Evolutionary conservation across 2,329 filamentous ascomycete genomes (phyloP).

Genomic region (Colletotrichum sp.): DNA sequence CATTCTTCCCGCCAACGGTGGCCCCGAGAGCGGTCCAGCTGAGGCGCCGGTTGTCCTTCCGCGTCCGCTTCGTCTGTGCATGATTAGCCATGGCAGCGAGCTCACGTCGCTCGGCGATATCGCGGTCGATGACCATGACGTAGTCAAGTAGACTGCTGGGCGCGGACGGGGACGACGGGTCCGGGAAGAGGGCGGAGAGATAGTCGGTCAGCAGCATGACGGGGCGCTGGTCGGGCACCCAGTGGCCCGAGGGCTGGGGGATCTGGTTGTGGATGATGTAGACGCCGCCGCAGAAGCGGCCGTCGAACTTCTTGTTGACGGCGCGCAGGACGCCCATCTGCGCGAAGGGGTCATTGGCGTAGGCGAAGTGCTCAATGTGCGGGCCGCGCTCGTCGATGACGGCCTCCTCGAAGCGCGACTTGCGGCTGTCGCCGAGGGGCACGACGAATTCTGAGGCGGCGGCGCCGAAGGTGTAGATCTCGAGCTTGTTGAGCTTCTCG

Average conservation of each 20-base stretch:
- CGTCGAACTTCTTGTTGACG: constrained; percentile 37
- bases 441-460: constrained; percentile 40
- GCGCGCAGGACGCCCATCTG: constrained; percentile 40
- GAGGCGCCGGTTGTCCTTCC: constrained; percentile 33
- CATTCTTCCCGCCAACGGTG: constrained; percentile 30
- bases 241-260: constrained; percentile 5
- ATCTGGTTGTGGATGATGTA: constrained; percentile 36
- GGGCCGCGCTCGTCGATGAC: constrained; percentile 23
- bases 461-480: constrained; percentile 50
- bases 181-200: constrained; percentile 39
- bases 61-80: constrained; percentile 25
- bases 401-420: constrained; percentile 23
- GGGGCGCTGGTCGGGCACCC: constrained; percentile 1
- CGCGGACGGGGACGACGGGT: constrained; percentile 24
- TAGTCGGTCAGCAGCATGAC: constrained; percentile 37
- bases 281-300: constrained; percentile 43
- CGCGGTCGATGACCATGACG: constrained; percentile 41
- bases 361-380: constrained; percentile 42
- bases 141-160: constrained; percentile 32
- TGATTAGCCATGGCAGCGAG: constrained; percentile 42
- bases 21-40: constrained; percentile 47
- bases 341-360: constrained; percentile 40
- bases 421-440: constrained; percentile 31
- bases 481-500: constrained; percentile 40
- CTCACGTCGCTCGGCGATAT: constrained; percentile 46